phyloP scores from a whole-genome alignment of 2,329 filamentous ascomycete genomes.

The Ophiostoma piceae region DNA sequence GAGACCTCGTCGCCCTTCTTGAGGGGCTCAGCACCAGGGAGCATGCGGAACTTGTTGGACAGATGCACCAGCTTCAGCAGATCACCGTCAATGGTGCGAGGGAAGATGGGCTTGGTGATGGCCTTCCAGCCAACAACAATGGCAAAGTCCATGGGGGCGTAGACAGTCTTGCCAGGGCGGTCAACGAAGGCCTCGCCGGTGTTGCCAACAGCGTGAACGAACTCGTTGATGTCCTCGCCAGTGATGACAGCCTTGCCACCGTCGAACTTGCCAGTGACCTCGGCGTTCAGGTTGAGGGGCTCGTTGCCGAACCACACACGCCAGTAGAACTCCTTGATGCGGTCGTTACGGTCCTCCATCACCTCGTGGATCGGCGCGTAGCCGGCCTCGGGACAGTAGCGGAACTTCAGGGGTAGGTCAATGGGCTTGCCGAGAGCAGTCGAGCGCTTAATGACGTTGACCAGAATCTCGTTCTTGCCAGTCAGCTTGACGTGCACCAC shows the following conservation, averaged over 20 bases:
- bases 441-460: constrained; percentile 90
- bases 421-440: constrained; percentile 78
- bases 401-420: constrained; percentile 81
- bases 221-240: constrained; percentile 91
- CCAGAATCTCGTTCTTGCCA: constrained; percentile 70
- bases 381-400: constrained; percentile 88
- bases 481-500: constrained; percentile 79
- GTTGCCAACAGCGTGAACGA: constrained; percentile 98
- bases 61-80: constrained; percentile 92
- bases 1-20: constrained; percentile 92
- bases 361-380: constrained; percentile 97
- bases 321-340: constrained; percentile 99
- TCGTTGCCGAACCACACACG: constrained; percentile 93
- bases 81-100: constrained; percentile 90
- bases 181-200: constrained; percentile 97
- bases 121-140: constrained; percentile 99
- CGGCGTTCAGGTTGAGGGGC: constrained; percentile 71
- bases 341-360: constrained; percentile 92
- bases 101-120: constrained; percentile 99
- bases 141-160: constrained; percentile 96
- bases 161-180: constrained; percentile 86
- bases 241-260: constrained; percentile 85
- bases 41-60: constrained; percentile 97
- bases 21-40: constrained; percentile 86
- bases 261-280: constrained; percentile 82